Base-by-base conservation (phyloP, 345 rosid genomes). In the Eucalyptus pauciflora region DNA sequence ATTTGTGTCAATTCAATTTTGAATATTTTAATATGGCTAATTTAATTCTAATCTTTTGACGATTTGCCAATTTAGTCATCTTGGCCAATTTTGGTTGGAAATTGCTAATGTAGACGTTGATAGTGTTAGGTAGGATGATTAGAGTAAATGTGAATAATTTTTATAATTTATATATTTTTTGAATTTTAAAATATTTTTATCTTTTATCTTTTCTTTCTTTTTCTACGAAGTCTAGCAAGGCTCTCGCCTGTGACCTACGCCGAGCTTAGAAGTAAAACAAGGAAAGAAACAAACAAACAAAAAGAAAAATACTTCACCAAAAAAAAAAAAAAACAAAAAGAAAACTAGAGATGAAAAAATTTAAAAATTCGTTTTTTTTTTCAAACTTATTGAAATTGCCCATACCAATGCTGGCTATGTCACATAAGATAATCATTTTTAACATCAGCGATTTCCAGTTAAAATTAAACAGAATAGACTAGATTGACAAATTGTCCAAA, bases 1-100 rank as follows among this genome's bases (percentile, higher is more conserved):
- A 24, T 56, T 10, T 10, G 13, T 56, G 6, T 0, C 13, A 24
- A 24, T 4, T 56, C 12, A 2, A 1, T 4, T 8, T 0, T 0
- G 4, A 24, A 24, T 22, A 2, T 24, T 56, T 56, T 56, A 56
- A 56, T 56, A 4, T 56, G 13, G 2, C 6, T 56, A 56, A 56
- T 56, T 56, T 56, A 56, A 13, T 56, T 22, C 1, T 0, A 1
- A 24, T 4, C 6, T 56, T 56, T 56, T 56, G 3, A 56, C 1
- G 1, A 56, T 24, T 56, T 56, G 3, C 10, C 1, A 24, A 24
- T 56, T 56, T 56, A 56, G 62, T 56, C 6, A 56, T 4, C 3
- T 1, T 0, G 3, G 13, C 0, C 6, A 56, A 56, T 24, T 56
- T 56, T 56, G 11, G 24, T 56, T 10, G 3, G 29, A 4, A 24